Conservation (phyloP, 371 early-diverging fungal species). For the Mucor velutinosus region DNA sequence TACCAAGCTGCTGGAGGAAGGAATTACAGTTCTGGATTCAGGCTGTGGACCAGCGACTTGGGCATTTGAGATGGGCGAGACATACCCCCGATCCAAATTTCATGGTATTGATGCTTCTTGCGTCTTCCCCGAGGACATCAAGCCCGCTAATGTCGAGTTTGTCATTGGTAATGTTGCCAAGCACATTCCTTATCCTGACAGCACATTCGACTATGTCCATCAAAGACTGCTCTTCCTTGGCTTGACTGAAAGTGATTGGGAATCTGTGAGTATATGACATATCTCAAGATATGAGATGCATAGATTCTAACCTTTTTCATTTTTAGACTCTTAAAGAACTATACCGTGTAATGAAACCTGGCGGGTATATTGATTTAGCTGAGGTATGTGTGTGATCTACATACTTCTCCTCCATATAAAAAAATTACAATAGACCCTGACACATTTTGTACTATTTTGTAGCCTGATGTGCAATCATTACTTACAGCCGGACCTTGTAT, state of each 20-base stretch:
- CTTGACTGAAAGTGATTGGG: slow-evolving; percentile 34
- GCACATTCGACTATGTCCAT: slow-evolving; percentile 58
- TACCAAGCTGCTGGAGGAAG: slow-evolving; percentile 12
- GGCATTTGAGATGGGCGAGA: slow-evolving; percentile 27
- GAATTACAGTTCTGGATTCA: slow-evolving; percentile 25
- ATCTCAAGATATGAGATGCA: neutral
- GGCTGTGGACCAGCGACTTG: slow-evolving; percentile 32
- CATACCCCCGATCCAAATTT: slow-evolving; percentile 22
- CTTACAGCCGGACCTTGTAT: slow-evolving; percentile 5
- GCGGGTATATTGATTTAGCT: slow-evolving; percentile 42
- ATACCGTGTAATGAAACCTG: slow-evolving; percentile 40
- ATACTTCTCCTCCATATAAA: neutral
- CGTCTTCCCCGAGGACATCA: slow-evolving; percentile 47
- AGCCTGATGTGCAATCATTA: slow-evolving; percentile 14
- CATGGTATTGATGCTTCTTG: slow-evolving; percentile 45
- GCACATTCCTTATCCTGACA: slow-evolving; percentile 52
- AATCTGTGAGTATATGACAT: neutral
- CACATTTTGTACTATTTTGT: neutral
- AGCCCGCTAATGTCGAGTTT: slow-evolving; percentile 53
- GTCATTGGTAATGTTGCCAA: slow-evolving; percentile 55
- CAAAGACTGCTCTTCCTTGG: slow-evolving; percentile 46
- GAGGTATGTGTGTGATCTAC: slow-evolving; percentile 31
- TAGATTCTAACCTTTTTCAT: neutral
- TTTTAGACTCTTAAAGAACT: slow-evolving; percentile 24
- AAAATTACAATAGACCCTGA: neutral